Evolutionary conservation across 306 rosid species (phyloP), one percentile per base, ranked within the genome.

Genomic region (Cicer pinnatifidum): DNA sequence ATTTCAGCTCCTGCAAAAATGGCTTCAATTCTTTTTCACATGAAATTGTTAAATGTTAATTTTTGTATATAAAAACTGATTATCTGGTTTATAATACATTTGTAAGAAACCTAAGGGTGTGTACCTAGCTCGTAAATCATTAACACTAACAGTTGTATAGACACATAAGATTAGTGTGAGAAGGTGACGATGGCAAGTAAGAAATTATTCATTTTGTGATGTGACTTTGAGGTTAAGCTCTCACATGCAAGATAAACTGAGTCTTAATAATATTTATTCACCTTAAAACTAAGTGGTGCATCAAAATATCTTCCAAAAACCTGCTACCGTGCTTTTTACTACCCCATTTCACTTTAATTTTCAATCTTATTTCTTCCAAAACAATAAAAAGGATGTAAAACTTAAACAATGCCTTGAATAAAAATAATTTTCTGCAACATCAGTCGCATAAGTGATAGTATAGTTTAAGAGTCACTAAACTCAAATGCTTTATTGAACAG

Each of bases 401-500:
- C n/a, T 13, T 39, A 9, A 51, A 20, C 9, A 65, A 54, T 6
- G 67, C 35, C 38, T 23, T 13, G 33, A 35, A 69, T 50, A 35
- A 33, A 70, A 53, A 17, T 17, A 57, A 41, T 20, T 28, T 13
- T 48, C 12, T 33, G 46, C 16, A 23, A 73, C 40, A 60, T 28
- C 37, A 44, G 28, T 15, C 11, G 7, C 10, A 11, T 28, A 47
- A 46, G 28, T 23, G 44, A 72, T 39, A 3, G 28, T 7, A 35
- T 13, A 3, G 16, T 12, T 68, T 11, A 41, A 44, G 71, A 12
- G 69, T 75, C 81, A 43, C 73, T 50, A 75, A 81, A 81, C 72
- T 43, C 72, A 37, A 64, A 62, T 69, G 50, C 64, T 63, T 75
- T 81, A 81, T 75, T 76, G 67, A 72, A 16, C 53, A 70, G 13